These are phyloP conservation scores for Pseudogymnoascus sp. DNA, from an alignment of 2,329 filamentous ascomycete species.

Conservation along the genomic window DNA sequence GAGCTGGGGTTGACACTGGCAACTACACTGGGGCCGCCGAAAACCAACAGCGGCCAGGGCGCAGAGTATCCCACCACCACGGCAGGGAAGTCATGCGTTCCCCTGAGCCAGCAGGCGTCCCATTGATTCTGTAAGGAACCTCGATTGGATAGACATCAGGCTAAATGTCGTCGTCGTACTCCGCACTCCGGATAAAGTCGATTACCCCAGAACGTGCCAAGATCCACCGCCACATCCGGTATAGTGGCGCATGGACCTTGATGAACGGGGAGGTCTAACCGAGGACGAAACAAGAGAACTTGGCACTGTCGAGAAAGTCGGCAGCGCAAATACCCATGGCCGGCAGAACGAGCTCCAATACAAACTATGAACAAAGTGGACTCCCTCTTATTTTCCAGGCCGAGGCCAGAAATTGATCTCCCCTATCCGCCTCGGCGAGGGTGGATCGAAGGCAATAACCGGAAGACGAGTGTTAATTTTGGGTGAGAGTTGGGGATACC, in stretches of 20 bases:
- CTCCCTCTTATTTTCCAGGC: not conserved
- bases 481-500: not conserved
- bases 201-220: not conserved
- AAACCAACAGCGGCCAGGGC: not conserved
- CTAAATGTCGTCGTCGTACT: not conserved
- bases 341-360: not conserved
- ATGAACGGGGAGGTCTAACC: not conserved
- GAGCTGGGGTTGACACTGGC: not conserved
- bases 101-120: not conserved
- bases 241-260: not conserved
- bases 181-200: not conserved
- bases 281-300: not conserved
- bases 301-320: not conserved
- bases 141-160: not conserved
- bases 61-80: not conserved
- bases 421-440: not conserved
- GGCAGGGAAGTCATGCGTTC: not conserved
- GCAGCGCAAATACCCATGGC: not conserved
- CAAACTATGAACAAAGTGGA: not conserved
- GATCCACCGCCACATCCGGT: not conserved
- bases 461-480: not conserved
- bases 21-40: not conserved
- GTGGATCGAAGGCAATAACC: not conserved
- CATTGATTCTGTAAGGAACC: not conserved
- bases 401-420: not conserved